These are phyloP conservation scores for Fistulinella cinereoalba DNA, from an alignment of 1,284 basidiomycete species.

Conservation along the genomic window DNA sequence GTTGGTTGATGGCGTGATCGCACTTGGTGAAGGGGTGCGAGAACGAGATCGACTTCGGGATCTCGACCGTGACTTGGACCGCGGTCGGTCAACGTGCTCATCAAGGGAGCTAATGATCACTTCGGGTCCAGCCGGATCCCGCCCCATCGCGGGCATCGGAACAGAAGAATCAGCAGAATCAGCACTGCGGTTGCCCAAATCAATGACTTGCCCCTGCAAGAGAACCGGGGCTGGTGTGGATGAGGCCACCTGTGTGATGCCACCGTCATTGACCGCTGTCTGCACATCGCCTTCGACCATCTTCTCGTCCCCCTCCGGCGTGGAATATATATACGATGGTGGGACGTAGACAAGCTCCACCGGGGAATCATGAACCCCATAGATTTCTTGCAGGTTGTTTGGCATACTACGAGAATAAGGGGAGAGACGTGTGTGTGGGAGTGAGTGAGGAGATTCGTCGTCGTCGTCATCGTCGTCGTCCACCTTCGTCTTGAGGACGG, in stretches of 20 bases:
- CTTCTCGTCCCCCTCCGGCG: slow-evolving; percentile 13
- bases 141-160: background rate
- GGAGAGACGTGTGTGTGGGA: slow-evolving; percentile 11
- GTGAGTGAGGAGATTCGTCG: slow-evolving; percentile 18
- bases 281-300: slow-evolving; percentile 6
- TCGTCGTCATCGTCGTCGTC: slow-evolving; percentile 47
- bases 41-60: slow-evolving; percentile 41
- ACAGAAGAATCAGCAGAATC: too few species aligned
- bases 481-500: slow-evolving; percentile 80
- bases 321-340: slow-evolving; percentile 45
- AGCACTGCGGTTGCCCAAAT: too few species aligned
- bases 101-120: slow-evolving; percentile 31
- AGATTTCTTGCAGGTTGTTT: slow-evolving; percentile 3
- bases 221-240: slow-evolving; percentile 3
- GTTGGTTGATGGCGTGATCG: slow-evolving; percentile 29
- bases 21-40: slow-evolving; percentile 41
- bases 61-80: slow-evolving; percentile 33
- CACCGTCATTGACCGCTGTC: slow-evolving; percentile 11
- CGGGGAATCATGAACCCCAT: slow-evolving; percentile 19
- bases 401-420: slow-evolving; percentile 4
- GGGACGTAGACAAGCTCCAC: slow-evolving; percentile 58
- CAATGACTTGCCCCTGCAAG: slow-evolving; percentile 1
- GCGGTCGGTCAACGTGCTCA: slow-evolving; percentile 11
- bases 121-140: slow-evolving; percentile 16
- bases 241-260: background rate